Percentiles rank a stretch among this genome's conserved stretches.
These are phyloP conservation scores for Diaporthe aspalathi DNA, from an alignment of 2,329 filamentous ascomycete species.

Conservation along the genomic window DNA sequence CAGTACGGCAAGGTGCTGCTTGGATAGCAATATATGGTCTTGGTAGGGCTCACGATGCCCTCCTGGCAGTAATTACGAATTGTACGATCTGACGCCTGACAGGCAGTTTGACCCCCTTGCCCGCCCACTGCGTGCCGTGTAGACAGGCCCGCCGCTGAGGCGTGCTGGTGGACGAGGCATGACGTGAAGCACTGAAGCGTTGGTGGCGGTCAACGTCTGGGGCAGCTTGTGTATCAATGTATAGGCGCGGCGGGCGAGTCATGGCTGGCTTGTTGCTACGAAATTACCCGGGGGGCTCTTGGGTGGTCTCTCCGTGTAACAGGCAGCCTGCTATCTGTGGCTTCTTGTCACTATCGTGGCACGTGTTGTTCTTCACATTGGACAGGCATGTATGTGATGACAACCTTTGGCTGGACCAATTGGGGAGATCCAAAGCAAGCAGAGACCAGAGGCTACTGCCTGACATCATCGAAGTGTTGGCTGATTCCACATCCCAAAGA, in stretches of 20 bases:
- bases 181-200: background rate
- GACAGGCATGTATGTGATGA: too few relatives aligned
- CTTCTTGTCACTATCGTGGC: too few relatives aligned
- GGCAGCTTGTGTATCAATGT: background rate
- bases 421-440: background rate
- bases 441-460: background rate
- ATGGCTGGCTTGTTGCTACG: background rate
- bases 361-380: too few relatives aligned
- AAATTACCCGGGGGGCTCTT: constrained; percentile 13
- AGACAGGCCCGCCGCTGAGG: background rate
- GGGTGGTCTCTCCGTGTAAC: constrained; percentile 9
- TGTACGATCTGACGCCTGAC: constrained; percentile 26
- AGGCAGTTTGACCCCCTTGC: background rate
- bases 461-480: background rate
- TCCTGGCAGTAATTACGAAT: constrained; percentile 6
- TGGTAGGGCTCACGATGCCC: constrained; percentile 34
- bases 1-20: constrained; percentile 62
- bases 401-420: too few relatives aligned
- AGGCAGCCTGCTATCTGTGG: constrained; percentile 5
- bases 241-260: constrained; percentile 17
- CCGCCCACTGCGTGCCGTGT: background rate
- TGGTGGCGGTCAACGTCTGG: constrained; percentile 26
- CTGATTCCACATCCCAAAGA: background rate
- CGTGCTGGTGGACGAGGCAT: background rate
- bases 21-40: constrained; percentile 43